phyloP scores from a whole-genome alignment of 306 rosid genomes.

The Castanea mollissima region DNA sequence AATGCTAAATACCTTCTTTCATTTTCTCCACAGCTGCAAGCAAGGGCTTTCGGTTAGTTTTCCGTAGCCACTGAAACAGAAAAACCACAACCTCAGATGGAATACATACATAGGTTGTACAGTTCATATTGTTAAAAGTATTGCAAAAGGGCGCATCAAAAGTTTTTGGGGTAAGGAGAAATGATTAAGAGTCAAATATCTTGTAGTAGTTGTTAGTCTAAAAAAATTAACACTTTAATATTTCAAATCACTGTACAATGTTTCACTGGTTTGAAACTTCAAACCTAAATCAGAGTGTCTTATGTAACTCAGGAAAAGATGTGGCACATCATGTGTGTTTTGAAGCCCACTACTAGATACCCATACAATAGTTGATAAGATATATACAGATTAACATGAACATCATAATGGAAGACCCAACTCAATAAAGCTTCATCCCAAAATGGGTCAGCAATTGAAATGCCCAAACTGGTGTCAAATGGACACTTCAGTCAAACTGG shows the following conservation, averaged over 20 bases:
- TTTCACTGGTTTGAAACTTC: neutral
- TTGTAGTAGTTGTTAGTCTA: neutral
- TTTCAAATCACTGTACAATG: neutral
- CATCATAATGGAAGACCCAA: neutral
- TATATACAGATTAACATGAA: neutral
- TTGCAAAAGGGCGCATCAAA: neutral
- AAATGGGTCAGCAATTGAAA: neutral
- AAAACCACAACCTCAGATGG: slow-evolving; percentile 8
- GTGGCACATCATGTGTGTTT: neutral
- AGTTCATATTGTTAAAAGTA: neutral
- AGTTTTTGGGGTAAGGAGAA: neutral
- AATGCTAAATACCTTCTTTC: slow-evolving; percentile 77
- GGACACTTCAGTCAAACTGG: neutral
- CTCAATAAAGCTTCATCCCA: neutral
- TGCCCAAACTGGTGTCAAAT: neutral
- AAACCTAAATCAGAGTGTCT: neutral
- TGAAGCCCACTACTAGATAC: neutral
- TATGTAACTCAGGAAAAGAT: neutral
- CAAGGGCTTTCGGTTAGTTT: slow-evolving; percentile 88
- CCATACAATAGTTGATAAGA: neutral
- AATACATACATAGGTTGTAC: neutral
- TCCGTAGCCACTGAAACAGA: slow-evolving; percentile 73
- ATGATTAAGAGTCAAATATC: neutral
- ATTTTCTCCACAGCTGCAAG: slow-evolving; percentile 95
- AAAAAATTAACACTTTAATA: neutral